These are phyloP conservation scores for Mycosphaerella arachidis DNA, from an alignment of 2,329 filamentous ascomycete species.

Conservation along the genomic window DNA sequence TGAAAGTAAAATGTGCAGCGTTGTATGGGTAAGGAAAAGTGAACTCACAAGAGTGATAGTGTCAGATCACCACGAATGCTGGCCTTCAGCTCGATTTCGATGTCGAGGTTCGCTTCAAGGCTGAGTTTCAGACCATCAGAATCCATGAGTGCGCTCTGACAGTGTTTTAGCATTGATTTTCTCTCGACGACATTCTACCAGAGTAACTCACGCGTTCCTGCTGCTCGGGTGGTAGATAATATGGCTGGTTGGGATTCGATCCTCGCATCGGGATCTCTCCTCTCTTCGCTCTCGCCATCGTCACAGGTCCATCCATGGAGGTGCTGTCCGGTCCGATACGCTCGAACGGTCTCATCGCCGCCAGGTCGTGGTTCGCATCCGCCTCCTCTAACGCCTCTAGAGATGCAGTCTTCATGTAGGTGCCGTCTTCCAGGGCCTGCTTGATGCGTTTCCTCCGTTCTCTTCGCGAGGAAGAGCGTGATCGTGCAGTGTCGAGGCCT, in stretches of 20 bases:
- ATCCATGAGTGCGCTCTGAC: slow-evolving; percentile 41
- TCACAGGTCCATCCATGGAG: slow-evolving; percentile 54
- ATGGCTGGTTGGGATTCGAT: slow-evolving; percentile 48
- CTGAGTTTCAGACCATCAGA: slow-evolving; percentile 66
- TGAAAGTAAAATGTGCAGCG: neutral
- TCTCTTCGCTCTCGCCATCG: slow-evolving; percentile 49
- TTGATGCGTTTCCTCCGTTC: slow-evolving; percentile 46
- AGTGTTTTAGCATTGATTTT: neutral
- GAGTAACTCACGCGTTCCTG: slow-evolving; percentile 18
- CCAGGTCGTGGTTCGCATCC: slow-evolving; percentile 47
- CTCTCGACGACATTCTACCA: neutral
- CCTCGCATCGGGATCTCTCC: slow-evolving; percentile 53
- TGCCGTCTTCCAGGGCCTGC: slow-evolving; percentile 43
- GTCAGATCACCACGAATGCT: slow-evolving; percentile 81
- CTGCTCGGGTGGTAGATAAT: slow-evolving; percentile 32
- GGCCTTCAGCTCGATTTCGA: slow-evolving; percentile 81
- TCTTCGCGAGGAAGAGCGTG: slow-evolving; percentile 45
- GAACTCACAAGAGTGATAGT: slow-evolving; percentile 68
- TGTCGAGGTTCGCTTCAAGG: slow-evolving; percentile 72
- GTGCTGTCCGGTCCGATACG: slow-evolving; percentile 53
- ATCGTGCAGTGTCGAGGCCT: slow-evolving; percentile 40
- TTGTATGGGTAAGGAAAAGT: neutral
- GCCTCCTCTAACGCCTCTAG: slow-evolving; percentile 50
- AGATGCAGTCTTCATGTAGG: slow-evolving; percentile 49
- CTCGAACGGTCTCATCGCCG: slow-evolving; percentile 50